Percentiles rank a stretch among this genome's conserved stretches.
Conservation (phyloP, 2,329 filamentous ascomycete genomes). For the Calonectria pteridis region DNA sequence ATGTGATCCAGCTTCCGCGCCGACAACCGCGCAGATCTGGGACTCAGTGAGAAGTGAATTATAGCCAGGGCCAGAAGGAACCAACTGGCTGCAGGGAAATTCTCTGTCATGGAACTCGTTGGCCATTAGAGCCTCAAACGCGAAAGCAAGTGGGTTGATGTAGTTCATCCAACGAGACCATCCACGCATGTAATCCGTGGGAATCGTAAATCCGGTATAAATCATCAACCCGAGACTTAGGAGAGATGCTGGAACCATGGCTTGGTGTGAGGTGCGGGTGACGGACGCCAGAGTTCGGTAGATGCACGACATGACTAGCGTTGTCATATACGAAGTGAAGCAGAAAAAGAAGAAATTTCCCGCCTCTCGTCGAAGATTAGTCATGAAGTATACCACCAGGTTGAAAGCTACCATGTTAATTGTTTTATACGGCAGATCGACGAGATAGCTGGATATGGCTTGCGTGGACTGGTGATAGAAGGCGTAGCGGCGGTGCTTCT, state of each 20-base stretch:
- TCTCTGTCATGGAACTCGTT: constrained; percentile 58
- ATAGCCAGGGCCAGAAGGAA: constrained; percentile 52
- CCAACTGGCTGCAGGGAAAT: constrained; percentile 66
- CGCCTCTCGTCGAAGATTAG: constrained; percentile 68
- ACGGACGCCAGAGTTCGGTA: constrained; percentile 47
- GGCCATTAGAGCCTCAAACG: constrained; percentile 43
- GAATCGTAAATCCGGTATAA: constrained; percentile 51
- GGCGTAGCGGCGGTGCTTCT: constrained; percentile 52
- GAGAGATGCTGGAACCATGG: constrained; percentile 65
- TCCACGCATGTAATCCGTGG: constrained; percentile 43
- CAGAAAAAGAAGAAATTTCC: constrained; percentile 73
- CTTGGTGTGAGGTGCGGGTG: constrained; percentile 46
- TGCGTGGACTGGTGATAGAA: constrained; percentile 50
- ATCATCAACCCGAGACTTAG: constrained; percentile 66
- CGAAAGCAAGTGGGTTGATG: constrained; percentile 73
- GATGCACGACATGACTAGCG: constrained; percentile 46
- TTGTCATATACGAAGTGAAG: constrained; percentile 53
- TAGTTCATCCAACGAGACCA: constrained; percentile 72
- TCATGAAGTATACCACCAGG: constrained; percentile 73
- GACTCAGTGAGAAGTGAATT: constrained; percentile 57
- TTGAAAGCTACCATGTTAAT: constrained; percentile 46
- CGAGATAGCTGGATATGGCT: constrained; percentile 43
- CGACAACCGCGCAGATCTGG: constrained; percentile 66
- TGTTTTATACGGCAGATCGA: constrained; percentile 43
- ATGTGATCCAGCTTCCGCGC: constrained; percentile 64